Conservation (phyloP, 805 yeast genomes). For the Wickerhamomyces bovis region DNA sequence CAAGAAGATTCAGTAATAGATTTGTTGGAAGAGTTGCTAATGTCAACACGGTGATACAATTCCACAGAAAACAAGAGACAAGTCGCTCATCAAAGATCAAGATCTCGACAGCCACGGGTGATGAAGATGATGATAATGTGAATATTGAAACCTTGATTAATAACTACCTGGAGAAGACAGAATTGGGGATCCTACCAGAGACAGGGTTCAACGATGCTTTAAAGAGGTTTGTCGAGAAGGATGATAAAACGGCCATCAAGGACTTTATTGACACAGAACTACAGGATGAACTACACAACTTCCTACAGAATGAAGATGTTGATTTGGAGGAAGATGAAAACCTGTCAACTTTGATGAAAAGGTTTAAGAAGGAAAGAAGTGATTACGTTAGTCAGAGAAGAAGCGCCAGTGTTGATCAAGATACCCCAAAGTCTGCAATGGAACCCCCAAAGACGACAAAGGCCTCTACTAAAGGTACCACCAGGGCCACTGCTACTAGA, state of each 20-base stretch:
- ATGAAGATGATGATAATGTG: conserved; percentile 30
- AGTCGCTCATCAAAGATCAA: conserved; percentile 4
- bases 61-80: conserved; percentile 43
- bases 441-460: background rate
- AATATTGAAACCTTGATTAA: conserved; percentile 60
- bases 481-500: background rate
- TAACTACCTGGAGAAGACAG: conserved; percentile 54
- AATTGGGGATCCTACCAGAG: conserved; percentile 67
- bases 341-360: conserved; percentile 38
- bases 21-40: conserved; percentile 92
- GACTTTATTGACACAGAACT: conserved; percentile 52
- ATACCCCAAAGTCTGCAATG: background rate
- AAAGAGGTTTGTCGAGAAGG: conserved; percentile 68
- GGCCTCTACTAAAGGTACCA: background rate
- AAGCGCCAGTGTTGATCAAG: background rate
- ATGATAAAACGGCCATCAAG: conserved; percentile 67
- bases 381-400: conserved; percentile 2
- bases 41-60: conserved; percentile 76
- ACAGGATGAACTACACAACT: conserved; percentile 16
- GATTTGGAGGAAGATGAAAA: conserved; percentile 30
- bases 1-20: conserved; percentile 79
- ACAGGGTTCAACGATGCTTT: conserved; percentile 70
- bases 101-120: conserved; percentile 3
- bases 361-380: conserved; percentile 31
- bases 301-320: conserved; percentile 33